Evolutionary conservation across 1,284 basidiomycete species (phyloP), one percentile per base, ranked within the genome.

Genomic region (Volvariella volvacea): DNA sequence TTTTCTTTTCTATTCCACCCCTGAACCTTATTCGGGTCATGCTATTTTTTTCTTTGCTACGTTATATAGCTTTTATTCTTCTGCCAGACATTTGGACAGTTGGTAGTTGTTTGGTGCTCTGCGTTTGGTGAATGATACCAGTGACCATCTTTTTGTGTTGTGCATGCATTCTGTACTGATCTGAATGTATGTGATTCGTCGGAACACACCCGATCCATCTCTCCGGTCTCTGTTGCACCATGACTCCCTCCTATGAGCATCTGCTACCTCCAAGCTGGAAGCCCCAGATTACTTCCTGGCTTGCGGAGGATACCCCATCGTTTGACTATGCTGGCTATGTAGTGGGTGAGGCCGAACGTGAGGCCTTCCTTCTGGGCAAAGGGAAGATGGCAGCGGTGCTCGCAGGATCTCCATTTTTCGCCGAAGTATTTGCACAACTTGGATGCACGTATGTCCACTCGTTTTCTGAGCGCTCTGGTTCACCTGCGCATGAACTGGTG

Each of bases 261-360:
- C 73, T 96, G 12, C 74, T 97, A 9, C 92, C 94, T 36, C 89
- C 91, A 0, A 90, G 83, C 55, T 96, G 94, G 94, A 93, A 87
- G 61, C 57, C 75, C 1, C 83, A 89, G 53, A 78, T 99, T 43
- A 68, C 77, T 1, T 68, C 65, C 14, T 99, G 95, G 96, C 79
- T 96, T 15, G 78, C 80, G 12, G 95, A 99, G 65, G 95, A 99
- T 62, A 91, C 88, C 0, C 96, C 95, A 1, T 93, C 90, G 1
- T 97, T 98, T 57, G 95, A 99, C 66, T 98, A 92, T 61, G 95
- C 89, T 30, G 96, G 96, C 2, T 98, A 89, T 60, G 93, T 99
- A 28, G 96, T 99, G 10, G 96, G 96, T 15, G 94, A 98, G 56
- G 84, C 78, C 4, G 68, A 77, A 39, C 83, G 92, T 44, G 84